phyloP scores from a whole-genome alignment of 305 asterid species.

The Galium porrigens region DNA sequence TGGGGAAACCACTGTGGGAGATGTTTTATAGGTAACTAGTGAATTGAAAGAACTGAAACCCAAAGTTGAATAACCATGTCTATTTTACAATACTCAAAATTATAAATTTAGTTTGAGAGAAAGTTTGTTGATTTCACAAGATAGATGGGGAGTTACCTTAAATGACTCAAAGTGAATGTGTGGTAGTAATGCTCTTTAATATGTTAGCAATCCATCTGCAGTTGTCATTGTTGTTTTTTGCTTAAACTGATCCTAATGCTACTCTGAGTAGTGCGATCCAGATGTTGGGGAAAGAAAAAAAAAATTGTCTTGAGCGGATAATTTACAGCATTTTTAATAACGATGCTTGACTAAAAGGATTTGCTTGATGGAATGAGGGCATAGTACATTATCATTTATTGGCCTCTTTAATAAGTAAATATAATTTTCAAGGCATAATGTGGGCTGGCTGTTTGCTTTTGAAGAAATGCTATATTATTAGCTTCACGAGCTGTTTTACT shows the following conservation, averaged over 20 bases:
- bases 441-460: background rate
- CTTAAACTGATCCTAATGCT: background rate
- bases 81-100: background rate
- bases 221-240: background rate
- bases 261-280: background rate
- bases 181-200: background rate
- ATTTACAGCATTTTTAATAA: background rate
- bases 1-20: background rate
- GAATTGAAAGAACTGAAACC: background rate
- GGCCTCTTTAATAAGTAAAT: background rate
- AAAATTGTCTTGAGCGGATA: background rate
- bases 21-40: background rate
- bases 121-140: background rate
- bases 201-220: background rate
- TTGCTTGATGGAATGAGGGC: conserved; percentile 1
- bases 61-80: background rate
- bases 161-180: background rate
- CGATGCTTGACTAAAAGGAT: background rate
- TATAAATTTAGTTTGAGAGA: background rate
- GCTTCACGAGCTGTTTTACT: background rate
- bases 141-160: background rate
- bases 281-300: background rate
- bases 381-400: background rate
- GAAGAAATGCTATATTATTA: background rate
- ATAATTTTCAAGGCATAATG: background rate